Conservation (phyloP, 495 filamentous ascomycete genomes). For the Penicillium herquei region DNA sequence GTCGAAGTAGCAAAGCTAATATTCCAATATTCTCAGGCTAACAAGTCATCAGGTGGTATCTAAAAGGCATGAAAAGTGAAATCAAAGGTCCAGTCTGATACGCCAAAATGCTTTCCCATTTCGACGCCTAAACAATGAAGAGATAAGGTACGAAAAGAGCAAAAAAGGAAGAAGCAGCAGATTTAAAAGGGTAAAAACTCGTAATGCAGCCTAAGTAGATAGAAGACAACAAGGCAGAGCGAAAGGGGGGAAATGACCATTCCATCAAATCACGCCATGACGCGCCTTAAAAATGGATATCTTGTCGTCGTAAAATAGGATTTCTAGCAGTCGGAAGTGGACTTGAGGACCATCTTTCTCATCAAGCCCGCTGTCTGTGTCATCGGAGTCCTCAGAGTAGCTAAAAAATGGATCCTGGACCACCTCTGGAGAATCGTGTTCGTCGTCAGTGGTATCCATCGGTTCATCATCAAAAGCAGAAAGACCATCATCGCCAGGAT, state of each 20-base stretch:
- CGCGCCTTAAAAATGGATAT: conserved; percentile 80
- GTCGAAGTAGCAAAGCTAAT: too few species aligned
- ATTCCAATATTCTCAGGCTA: not conserved
- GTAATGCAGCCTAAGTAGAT: not conserved
- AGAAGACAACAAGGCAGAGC: conserved; percentile 1
- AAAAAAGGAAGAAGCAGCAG: not conserved
- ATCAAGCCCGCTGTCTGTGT: conserved; percentile 34
- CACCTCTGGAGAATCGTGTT: conserved; percentile 31
- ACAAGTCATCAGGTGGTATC: conserved; percentile 11
- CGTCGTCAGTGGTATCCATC: conserved; percentile 39
- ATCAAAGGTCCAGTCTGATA: not conserved
- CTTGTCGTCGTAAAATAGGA: conserved; percentile 87
- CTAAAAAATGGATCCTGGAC: conserved; percentile 28
- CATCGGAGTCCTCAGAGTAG: not conserved
- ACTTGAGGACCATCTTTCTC: conserved; percentile 49
- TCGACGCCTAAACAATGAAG: not conserved
- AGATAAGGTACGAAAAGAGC: not conserved
- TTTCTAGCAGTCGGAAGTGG: conserved; percentile 72
- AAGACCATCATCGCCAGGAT: conserved; percentile 39
- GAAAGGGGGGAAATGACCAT: conserved; percentile 2
- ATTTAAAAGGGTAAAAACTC: not conserved
- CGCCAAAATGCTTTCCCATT: not conserved
- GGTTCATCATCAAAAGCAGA: conserved; percentile 43
- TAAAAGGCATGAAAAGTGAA: not conserved
- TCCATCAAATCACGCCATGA: conserved; percentile 64